Percentiles rank a stretch among this genome's conserved stretches.
phyloP scores from a whole-genome alignment of 495 filamentous ascomycete species.

The Neurospora sp. region DNA sequence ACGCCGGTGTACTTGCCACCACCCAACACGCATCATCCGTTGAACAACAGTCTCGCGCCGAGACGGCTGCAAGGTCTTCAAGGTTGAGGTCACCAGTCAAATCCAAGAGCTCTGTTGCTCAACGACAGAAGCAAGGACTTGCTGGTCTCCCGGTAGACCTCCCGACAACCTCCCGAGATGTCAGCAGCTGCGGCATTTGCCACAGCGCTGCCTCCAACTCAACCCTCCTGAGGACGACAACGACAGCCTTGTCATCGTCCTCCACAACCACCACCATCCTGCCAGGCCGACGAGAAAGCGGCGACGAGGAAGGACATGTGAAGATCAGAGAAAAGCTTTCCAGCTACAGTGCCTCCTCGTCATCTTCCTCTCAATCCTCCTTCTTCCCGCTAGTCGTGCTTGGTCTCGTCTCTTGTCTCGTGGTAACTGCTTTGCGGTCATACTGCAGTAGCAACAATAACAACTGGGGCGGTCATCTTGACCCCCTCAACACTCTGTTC shows the following conservation, averaged over 20 bases:
- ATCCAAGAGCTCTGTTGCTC: neutral
- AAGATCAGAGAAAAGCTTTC: neutral
- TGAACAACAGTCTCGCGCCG: neutral
- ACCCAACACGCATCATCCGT: neutral
- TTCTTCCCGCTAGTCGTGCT: constrained; percentile 19
- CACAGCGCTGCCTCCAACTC: neutral
- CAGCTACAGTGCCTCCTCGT: neutral
- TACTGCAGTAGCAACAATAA: neutral
- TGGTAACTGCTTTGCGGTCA: constrained; percentile 8
- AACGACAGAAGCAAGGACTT: neutral
- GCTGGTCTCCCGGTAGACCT: neutral
- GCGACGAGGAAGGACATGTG: neutral
- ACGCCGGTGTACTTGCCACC: neutral
- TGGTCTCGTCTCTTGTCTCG: constrained; percentile 26
- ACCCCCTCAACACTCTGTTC: constrained; percentile 9
- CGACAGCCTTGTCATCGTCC: neutral
- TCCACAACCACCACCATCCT: neutral
- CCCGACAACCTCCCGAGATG: neutral
- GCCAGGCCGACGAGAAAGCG: neutral
- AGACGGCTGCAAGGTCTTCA: neutral
- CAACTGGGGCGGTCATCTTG: constrained; percentile 5
- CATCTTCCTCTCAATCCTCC: neutral
- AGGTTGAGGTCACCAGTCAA: neutral
- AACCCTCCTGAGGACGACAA: neutral
- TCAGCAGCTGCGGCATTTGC: neutral